Evolutionary conservation across 352 stramenopile genomes (phyloP), one percentile per base, ranked within the genome.

Genomic region (Phytopythium sindhum): DNA sequence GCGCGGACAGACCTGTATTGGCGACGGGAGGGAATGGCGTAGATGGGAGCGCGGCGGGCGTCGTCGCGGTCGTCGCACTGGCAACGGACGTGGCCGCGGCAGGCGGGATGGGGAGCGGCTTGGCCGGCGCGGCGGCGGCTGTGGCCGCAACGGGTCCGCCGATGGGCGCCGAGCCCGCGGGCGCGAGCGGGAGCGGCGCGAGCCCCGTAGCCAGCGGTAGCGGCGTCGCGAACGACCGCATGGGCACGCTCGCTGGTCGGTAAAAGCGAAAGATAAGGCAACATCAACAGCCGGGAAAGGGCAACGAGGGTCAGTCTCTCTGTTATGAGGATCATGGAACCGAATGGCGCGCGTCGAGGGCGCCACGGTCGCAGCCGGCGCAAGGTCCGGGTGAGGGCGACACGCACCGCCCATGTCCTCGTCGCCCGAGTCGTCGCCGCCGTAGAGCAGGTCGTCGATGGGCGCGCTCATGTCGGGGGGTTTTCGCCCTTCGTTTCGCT

Each of bases 361-460:
- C 10, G 33, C 33, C 47, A 19, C 31, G 31, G n/a, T 19, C 45
- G 57, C 31, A 15, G 45, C 11, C 33, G 35, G 28, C 15, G 37
- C 33, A 21, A 9, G 59, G 41, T 11, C 64, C 26, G 70, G 28
- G n/a, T 7, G n/a, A 14, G 21, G 28, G 35, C 26, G 55, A 23
- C 41, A 82, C 81, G 66, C 73, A 93, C 84, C 63, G 57, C 67
- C 74, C 69, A 93, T 80, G 5, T 90, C 82, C 44, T 93, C 85
- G 56, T 93, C 85, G 48, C 85, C 85, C 31, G 85, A 91, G 71
- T 95, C 86, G 45, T 93, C 84, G 61, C 80, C 84, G 51, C 81
- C 84, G 67, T 85, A 95, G 54, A 95, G 72, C 60, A 95, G 66
- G 64, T 93, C 81, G 62, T 95, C 87, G 50, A 95, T 91, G 35